A percentile compares a stretch with the other conserved stretches of the same genome.
Evolutionary conservation across 805 yeast species (phyloP).

Genomic region (Myxozyma kluyveri): DNA sequence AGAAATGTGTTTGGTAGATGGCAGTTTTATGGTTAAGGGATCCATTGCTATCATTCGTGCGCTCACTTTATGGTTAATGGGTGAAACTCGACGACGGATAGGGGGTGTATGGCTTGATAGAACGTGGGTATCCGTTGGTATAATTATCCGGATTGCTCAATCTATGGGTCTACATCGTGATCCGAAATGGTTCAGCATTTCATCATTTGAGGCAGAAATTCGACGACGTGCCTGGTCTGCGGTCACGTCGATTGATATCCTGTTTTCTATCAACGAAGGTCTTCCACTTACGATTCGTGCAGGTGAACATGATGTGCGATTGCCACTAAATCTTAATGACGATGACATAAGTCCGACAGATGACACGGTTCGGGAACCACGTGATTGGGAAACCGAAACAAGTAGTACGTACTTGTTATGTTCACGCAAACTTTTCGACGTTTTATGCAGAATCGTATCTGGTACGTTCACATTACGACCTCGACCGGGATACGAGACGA

Average conservation of each 20-base stretch:
- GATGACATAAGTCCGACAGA: conserved; percentile 30
- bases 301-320: conserved; percentile 34
- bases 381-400: conserved; percentile 26
- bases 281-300: conserved; percentile 35
- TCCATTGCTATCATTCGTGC: conserved; percentile 35
- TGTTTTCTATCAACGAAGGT: conserved; percentile 35
- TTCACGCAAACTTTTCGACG: conserved; percentile 13
- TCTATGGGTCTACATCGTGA: conserved; percentile 41
- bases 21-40: conserved; percentile 35
- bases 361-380: conserved; percentile 24
- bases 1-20: conserved; percentile 36
- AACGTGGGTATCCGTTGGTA: conserved; percentile 36
- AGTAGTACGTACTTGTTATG: conserved; percentile 32
- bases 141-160: conserved; percentile 36
- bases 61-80: conserved; percentile 35
- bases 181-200: conserved; percentile 37
- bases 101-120: conserved; percentile 31
- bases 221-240: conserved; percentile 36
- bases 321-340: conserved; percentile 33
- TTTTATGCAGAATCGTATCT: conserved; percentile 23
- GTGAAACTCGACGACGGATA: conserved; percentile 28
- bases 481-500: conserved; percentile 27
- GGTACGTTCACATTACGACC: conserved; percentile 21
- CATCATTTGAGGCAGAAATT: conserved; percentile 36
- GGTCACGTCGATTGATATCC: conserved; percentile 31